Evolutionary conservation across 345 rosid species (phyloP), one percentile per base, ranked within the genome.

Genomic region (Aethionema arabicum): DNA sequence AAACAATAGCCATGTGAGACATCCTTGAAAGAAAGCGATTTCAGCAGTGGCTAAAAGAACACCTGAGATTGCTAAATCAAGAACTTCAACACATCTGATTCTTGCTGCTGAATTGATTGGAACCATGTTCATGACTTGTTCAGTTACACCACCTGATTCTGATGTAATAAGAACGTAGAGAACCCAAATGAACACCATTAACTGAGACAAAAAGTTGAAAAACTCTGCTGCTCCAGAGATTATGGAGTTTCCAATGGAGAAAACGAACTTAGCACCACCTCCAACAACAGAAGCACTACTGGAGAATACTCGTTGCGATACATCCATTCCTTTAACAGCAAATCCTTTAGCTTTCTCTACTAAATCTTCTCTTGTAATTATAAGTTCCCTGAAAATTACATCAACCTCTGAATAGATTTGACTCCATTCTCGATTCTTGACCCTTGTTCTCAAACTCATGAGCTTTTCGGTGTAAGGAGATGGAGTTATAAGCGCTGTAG

Each of bases 11-110:
- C 97, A 85, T 11, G 99, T 90, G 36, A 90, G 84, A 78, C 97
- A 90, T 71, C 97, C 99, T 59, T 93, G 97, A 72, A 85, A 90
- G 57, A 93, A 60, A 8, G 97, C 90, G 39, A 93, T 84, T 78
- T 93, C 95, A 4, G 88, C 99, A 8, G 99, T 93, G 2, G 96
- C 99, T 68, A 90, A 75, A 41, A 90, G 96, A 72, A 90, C 99
- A 1, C 96, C 95, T 0, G 97, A 93, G 47, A 93, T 74, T 0
- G 99, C 95, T 44, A 80, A 61, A 55, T 93, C 88, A n/a, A 93
- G 77, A 32, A 93, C 99, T 65, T 93, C 90, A 0, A 93, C 95
- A 6, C 96, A 90, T 72, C 85, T 77, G 11, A 5, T 38, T 74
- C 97, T 80, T 0, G 88, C 87, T 0, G 82, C 27, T 11, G 61